Evolutionary conservation across 2,329 filamentous ascomycete genomes (phyloP).

Genomic region (Penicillium sp.): DNA sequence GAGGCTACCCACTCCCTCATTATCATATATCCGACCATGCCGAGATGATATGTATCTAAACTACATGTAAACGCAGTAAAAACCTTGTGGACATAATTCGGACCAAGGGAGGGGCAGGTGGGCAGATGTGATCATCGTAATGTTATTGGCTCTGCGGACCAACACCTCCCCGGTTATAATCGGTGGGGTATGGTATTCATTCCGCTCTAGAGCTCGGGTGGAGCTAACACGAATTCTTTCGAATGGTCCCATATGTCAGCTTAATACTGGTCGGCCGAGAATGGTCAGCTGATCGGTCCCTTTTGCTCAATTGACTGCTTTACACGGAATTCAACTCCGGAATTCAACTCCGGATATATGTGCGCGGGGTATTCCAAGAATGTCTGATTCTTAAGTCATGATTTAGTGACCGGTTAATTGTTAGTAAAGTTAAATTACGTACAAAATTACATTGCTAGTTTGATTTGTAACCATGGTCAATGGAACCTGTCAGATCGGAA

Average conservation of each 20-base stretch:
- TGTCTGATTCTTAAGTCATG: neutral
- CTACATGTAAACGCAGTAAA: neutral
- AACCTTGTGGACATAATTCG: neutral
- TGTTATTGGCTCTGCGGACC: slow-evolving; percentile 14
- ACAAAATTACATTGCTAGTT: neutral
- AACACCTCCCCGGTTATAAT: slow-evolving; percentile 18
- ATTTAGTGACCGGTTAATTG: no score
- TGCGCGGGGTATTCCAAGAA: neutral
- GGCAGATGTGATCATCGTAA: slow-evolving; percentile 19
- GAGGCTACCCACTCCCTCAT: neutral
- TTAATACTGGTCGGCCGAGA: slow-evolving; percentile 4
- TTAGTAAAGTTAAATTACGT: no score
- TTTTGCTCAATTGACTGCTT: neutral
- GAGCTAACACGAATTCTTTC: slow-evolving; percentile 4
- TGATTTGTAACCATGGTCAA: neutral
- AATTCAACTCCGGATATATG: neutral
- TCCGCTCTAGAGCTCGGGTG: slow-evolving; percentile 2
- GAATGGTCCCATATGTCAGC: neutral
- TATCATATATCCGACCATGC: neutral
- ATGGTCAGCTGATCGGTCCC: neutral
- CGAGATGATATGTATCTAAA: neutral
- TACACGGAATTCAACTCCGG: neutral
- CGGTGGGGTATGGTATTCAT: slow-evolving; percentile 4
- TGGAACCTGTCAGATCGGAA: neutral
- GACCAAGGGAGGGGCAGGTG: slow-evolving; percentile 4